Evolutionary conservation across 163 green algal genomes (phyloP).

Genomic region (Volvox carteri): DNA sequence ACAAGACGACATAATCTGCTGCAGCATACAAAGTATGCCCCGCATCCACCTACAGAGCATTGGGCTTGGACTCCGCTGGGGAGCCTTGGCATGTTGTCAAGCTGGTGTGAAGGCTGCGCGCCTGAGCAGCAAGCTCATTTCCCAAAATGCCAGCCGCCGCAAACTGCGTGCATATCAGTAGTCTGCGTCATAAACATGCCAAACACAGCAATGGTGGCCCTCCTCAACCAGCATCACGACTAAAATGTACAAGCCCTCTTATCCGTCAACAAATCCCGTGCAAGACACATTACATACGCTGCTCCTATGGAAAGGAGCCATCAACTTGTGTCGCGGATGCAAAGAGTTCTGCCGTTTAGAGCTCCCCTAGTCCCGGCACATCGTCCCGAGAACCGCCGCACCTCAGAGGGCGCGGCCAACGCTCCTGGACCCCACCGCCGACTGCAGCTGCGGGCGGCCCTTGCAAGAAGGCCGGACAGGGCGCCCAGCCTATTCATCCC

Average conservation of each 20-base stretch:
- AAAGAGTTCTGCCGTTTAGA: not conserved
- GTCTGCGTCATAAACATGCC: not conserved
- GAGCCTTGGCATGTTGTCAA: constrained; percentile 49
- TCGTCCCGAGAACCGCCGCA: constrained; percentile 35
- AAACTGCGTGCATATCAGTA: constrained; percentile 22
- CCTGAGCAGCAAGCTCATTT: constrained; percentile 26
- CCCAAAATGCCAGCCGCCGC: constrained; percentile 23
- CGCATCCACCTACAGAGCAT: constrained; percentile 26
- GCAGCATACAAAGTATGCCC: not conserved
- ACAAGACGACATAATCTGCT: not conserved
- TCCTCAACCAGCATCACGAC: not conserved
- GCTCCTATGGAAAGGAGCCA: not conserved
- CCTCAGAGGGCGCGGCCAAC: constrained; percentile 23
- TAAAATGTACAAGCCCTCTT: constrained; percentile 27
- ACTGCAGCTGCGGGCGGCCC: constrained; percentile 50
- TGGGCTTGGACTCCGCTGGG: constrained; percentile 39
- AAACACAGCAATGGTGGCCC: not conserved
- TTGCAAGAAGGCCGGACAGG: constrained; percentile 50
- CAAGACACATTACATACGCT: not conserved
- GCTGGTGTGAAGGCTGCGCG: constrained; percentile 56
- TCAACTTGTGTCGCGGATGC: not conserved
- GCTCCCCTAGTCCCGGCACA: constrained; percentile 9
- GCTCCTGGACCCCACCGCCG: constrained; percentile 10
- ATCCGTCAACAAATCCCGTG: not conserved
- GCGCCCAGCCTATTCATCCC: constrained; percentile 54